Evolutionary conservation across 169 alveolate species (phyloP).

Genomic region (Cryptosporidium sp.): DNA sequence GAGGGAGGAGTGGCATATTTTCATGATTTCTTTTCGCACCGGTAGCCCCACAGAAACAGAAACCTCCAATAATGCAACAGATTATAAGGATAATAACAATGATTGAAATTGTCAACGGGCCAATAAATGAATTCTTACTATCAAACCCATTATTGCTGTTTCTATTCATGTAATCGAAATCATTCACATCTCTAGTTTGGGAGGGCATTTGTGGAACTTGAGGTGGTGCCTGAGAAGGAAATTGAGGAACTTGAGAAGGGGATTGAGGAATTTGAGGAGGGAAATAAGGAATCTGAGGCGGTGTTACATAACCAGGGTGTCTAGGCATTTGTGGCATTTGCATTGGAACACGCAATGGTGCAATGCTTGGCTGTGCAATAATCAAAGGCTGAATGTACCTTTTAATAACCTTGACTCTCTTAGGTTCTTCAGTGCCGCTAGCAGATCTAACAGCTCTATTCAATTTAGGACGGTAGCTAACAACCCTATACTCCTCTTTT

Average conservation of each 20-base stretch:
- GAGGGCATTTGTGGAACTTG: neutral
- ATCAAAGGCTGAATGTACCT: constrained; percentile 39
- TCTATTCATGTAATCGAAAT: neutral
- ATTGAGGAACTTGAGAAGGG: neutral
- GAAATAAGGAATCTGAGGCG: neutral
- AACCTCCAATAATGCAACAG: constrained; percentile 58
- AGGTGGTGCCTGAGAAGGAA: neutral
- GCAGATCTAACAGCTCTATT: neutral
- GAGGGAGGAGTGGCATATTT: constrained; percentile 16
- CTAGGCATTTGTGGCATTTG: constrained; percentile 2
- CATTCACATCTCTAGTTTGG: neutral
- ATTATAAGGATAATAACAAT: constrained; percentile 38
- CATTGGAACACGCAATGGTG: neutral
- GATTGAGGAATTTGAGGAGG: neutral
- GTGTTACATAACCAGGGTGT: constrained; percentile 3
- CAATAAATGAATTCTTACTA: constrained; percentile 19
- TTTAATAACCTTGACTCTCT: neutral
- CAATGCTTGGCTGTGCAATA: neutral
- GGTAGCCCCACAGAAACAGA: constrained; percentile 59
- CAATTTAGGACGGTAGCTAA: neutral
- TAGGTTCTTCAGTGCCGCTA: neutral
- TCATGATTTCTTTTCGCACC: neutral
- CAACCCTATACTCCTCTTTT: constrained; percentile 39
- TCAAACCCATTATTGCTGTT: neutral
- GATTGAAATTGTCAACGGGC: constrained; percentile 47